Evolutionary conservation across 257 asterid genomes (phyloP), one percentile per base, ranked within the genome.

Genomic region (Rubia yunnanensis): DNA sequence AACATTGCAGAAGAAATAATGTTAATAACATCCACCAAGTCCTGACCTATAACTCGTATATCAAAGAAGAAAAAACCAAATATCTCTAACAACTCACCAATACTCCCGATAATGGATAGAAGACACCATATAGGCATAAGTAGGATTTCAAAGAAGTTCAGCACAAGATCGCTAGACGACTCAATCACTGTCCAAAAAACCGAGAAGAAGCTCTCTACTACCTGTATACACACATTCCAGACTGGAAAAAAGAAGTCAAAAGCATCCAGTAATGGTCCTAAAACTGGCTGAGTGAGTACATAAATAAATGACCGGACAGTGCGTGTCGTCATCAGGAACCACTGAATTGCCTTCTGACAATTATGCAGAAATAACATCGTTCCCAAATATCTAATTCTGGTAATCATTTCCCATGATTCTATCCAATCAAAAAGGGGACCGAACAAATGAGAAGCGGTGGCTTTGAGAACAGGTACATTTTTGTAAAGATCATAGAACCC

Each of bases 351-450:
- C 80, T 88, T 94, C 77, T 94, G 92, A 83, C 79, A 88, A 78
- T 94, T 82, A 72, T 90, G 99, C 74, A 94, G 95, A 81, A 94
- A 94, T 66, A 94, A 78, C 99, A 94, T 94, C 4, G 99, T 94
- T 41, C 97, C 99, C 84, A 94, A 79, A 76, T 83, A 94, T 78
- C 83, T 85, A 69, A 94, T 82, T 79, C 99, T 83, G 48, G 97
- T 78, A 64, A 88, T 78, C 99, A 94, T 94, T 78, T 90, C 97
- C 94, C 95, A 82, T 32, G 88, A 79, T 77, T 94, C 99, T 65
- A 94, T 89, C 96, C 96, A 94, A 74, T 94, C 95, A 77, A 94
- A 88, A 61, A 94, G 77, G 57, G 99, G 99, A n/a, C 99, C 97
- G 60, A 84, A 94, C 73, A 94, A 81, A 66, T 80, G 84, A 66